Evolutionary conservation across 768 basidiomycete genomes (phyloP), one percentile per base, ranked within the genome.

Genomic region (Tulasnella calospora): DNA sequence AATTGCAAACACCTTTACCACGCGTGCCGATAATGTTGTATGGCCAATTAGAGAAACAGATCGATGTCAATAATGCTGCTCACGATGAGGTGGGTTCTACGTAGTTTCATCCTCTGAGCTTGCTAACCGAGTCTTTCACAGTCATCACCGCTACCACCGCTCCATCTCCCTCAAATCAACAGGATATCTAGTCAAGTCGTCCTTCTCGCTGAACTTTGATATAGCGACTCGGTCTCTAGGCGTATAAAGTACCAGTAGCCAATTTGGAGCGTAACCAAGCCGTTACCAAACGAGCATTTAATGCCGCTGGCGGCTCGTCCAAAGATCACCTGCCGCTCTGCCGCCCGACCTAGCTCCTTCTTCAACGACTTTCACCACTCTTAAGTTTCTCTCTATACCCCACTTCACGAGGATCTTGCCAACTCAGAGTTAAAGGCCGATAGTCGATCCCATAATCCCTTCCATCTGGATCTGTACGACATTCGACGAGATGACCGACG

Each of bases 171-270:
- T 0, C 89, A 94, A 72, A 88, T 98, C 75, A 89, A 89, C 23
- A 90, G 93, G 67, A 89, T 98, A 67, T 95, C 94, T 82, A 90
- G 90, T 30, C 95, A 98, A 83, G 86, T 99, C 33, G 89, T 91
- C 9, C 87, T 98, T 21, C 90, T 99, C 70, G 94, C 97, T 0
- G 96, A 98, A 85, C 97, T 98, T 0, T 91, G 96, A 21, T 96
- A 99, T 82, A 91, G 99, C 73, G 98, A 99, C 84, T 93, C 95
- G 15, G 93, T 98, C 80, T 96, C 96, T 1, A 90, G 97, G 6
- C 91, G 97, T 6, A 89, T 99, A 99, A 99, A 82, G 86, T 98
- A 10, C 89, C 99, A 23, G 88, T 97, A 19, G 92, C 95, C 0
- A 98, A 99, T 84, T 89, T 99, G 73, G 97, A 99, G 73, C 91